Evolutionary conservation across 2,329 filamentous ascomycete genomes (phyloP).

Genomic region (Colletotrichum agaves): DNA sequence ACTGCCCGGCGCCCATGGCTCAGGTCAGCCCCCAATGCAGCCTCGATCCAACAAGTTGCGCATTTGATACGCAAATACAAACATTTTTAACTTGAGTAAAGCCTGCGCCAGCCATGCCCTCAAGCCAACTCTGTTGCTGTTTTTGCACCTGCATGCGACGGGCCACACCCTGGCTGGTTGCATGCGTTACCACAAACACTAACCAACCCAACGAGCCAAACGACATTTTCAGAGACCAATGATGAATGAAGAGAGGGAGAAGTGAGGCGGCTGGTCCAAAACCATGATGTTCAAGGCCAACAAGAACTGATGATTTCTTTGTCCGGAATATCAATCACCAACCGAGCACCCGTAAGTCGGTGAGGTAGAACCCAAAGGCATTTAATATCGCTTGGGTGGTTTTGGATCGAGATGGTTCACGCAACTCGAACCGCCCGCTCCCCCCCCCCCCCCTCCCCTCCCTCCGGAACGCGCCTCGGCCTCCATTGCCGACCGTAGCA

Average conservation of each 20-base stretch:
- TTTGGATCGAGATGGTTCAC: slow-evolving; percentile 20
- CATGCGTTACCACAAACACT: slow-evolving; percentile 25
- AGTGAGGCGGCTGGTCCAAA: neutral
- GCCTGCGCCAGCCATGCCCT: slow-evolving; percentile 19
- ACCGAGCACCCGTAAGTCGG: neutral
- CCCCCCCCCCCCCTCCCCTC: too few species aligned
- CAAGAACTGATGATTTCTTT: neutral
- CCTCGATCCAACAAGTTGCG: neutral
- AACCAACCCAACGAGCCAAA: slow-evolving; percentile 15
- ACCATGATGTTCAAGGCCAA: neutral
- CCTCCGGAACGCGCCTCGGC: slow-evolving; percentile 12
- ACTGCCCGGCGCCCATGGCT: neutral
- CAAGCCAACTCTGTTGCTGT: slow-evolving; percentile 20
- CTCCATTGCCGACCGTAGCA: slow-evolving; percentile 17
- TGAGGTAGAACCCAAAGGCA: neutral
- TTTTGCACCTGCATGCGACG: slow-evolving; percentile 33
- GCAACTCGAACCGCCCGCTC: slow-evolving; percentile 6
- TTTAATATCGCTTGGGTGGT: neutral
- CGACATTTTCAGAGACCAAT: slow-evolving; percentile 1
- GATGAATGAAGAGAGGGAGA: slow-evolving; percentile 14
- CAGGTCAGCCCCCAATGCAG: slow-evolving; percentile 6
- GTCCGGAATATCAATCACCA: neutral
- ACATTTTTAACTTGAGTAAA: neutral
- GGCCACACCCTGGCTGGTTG: slow-evolving; percentile 33
- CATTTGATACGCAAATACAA: neutral